phyloP scores from a whole-genome alignment of 495 filamentous ascomycete genomes.

The Hypoxylon crocopeplum region DNA sequence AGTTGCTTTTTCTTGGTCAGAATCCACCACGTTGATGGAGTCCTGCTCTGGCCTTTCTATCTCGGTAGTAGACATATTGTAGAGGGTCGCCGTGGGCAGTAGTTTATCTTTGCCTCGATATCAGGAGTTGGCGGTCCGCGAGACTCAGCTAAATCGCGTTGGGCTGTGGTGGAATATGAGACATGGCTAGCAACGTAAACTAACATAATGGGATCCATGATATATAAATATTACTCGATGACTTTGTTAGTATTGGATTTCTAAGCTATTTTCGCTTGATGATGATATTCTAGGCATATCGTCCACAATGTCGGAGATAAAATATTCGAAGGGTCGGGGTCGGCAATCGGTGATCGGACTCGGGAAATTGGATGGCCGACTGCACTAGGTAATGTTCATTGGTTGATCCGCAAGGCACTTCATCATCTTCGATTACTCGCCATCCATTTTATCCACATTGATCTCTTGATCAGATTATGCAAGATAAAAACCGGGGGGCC shows the following conservation, averaged over 20 bases:
- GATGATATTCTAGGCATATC: not conserved
- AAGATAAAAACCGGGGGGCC: not conserved
- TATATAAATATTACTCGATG: slow-evolving; percentile 4
- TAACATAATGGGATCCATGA: not conserved
- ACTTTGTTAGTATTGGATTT: not conserved
- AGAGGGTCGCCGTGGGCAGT: not conserved
- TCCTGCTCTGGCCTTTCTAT: slow-evolving; percentile 5
- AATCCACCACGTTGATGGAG: not conserved
- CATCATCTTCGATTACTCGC: too few species aligned
- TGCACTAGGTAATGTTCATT: too few species aligned
- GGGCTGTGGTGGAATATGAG: not conserved
- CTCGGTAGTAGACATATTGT: slow-evolving; percentile 15
- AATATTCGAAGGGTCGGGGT: not conserved
- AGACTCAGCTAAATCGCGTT: not conserved
- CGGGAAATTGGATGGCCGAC: slow-evolving; percentile 22
- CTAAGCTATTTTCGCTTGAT: not conserved
- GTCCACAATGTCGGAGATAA: slow-evolving; percentile 7
- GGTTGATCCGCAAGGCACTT: too few species aligned
- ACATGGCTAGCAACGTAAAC: not conserved
- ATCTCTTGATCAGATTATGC: not conserved
- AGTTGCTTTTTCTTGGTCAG: not conserved
- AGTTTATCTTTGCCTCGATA: slow-evolving; percentile 3
- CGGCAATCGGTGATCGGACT: slow-evolving; percentile 17
- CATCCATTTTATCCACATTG: slow-evolving; percentile 10
- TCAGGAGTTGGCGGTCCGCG: not conserved